These are phyloP conservation scores for Gymnopilus junonius DNA, from an alignment of 768 basidiomycete species.

Conservation along the genomic window DNA sequence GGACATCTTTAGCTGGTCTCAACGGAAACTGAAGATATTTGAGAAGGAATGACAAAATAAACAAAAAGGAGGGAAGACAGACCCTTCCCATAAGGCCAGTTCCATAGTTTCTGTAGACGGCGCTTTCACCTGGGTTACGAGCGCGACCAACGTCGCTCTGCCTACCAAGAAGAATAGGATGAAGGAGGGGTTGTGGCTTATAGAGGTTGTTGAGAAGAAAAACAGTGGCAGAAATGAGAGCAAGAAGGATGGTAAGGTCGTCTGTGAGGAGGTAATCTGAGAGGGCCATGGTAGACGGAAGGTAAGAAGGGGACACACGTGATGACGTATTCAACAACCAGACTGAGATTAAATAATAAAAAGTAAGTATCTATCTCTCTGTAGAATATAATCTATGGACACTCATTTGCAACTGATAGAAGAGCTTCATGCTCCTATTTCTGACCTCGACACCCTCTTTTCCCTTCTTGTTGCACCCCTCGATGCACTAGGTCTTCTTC, in stretches of 20 bases:
- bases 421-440: constrained; percentile 49
- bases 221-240: constrained; percentile 74
- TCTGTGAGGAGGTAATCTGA: constrained; percentile 70
- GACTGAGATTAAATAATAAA: too few species aligned
- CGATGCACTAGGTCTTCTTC: constrained; percentile 58
- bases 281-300: constrained; percentile 2
- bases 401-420: constrained; percentile 44
- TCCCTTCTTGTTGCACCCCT: constrained; percentile 63
- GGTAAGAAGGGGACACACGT: neutral
- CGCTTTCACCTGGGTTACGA: constrained; percentile 80
- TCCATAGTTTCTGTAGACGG: constrained; percentile 89
- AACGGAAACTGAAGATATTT: constrained; percentile 62
- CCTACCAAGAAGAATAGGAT: constrained; percentile 90
- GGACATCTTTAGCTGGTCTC: constrained; percentile 72
- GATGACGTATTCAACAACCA: neutral
- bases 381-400: too few species aligned
- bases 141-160: constrained; percentile 91
- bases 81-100: constrained; percentile 84
- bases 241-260: constrained; percentile 78
- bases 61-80: constrained; percentile 34
- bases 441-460: constrained; percentile 56
- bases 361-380: neutral
- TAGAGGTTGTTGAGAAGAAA: constrained; percentile 80
- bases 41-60: neutral
- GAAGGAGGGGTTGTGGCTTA: constrained; percentile 84